phyloP scores from a whole-genome alignment of 2,329 filamentous ascomycete species.

The Myriosclerotinia curreyana region DNA sequence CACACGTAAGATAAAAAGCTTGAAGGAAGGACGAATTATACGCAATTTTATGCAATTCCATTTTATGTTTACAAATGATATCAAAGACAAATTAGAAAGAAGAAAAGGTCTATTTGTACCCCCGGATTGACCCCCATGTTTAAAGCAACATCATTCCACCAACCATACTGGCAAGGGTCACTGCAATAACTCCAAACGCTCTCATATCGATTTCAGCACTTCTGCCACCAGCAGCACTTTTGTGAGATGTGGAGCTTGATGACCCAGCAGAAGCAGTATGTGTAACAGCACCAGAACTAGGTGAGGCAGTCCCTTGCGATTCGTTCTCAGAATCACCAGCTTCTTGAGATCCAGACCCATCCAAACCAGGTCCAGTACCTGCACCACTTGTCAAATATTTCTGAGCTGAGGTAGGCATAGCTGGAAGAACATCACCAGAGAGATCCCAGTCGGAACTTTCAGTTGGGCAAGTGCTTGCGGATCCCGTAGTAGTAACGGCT shows the following conservation, averaged over 20 bases:
- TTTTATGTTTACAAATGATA: background rate
- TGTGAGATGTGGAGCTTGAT: constrained; percentile 5
- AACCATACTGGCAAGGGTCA: constrained; percentile 10
- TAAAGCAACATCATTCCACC: constrained; percentile 16
- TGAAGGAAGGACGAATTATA: background rate
- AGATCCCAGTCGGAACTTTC: constrained; percentile 49
- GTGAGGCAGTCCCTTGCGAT: constrained; percentile 32
- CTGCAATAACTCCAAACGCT: constrained; percentile 6
- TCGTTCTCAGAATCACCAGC: constrained; percentile 36
- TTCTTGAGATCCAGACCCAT: constrained; percentile 34
- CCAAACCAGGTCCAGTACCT: constrained; percentile 46
- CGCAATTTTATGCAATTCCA: constrained; percentile 4
- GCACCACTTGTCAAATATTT: constrained; percentile 50
- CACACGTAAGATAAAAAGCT: background rate
- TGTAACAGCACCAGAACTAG: constrained; percentile 32
- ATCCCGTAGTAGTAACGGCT: constrained; percentile 40
- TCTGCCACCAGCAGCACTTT: constrained; percentile 4
- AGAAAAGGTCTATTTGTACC: background rate
- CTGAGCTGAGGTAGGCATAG: constrained; percentile 45
- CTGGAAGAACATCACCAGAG: constrained; percentile 45
- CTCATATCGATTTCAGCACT: constrained; percentile 5
- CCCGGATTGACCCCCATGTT: background rate
- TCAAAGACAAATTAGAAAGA: background rate
- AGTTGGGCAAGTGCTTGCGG: constrained; percentile 46
- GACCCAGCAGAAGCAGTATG: constrained; percentile 24